These are phyloP conservation scores for Nakazawaea molendinolei DNA, from an alignment of 805 yeast genomes.

Conservation along the genomic window DNA sequence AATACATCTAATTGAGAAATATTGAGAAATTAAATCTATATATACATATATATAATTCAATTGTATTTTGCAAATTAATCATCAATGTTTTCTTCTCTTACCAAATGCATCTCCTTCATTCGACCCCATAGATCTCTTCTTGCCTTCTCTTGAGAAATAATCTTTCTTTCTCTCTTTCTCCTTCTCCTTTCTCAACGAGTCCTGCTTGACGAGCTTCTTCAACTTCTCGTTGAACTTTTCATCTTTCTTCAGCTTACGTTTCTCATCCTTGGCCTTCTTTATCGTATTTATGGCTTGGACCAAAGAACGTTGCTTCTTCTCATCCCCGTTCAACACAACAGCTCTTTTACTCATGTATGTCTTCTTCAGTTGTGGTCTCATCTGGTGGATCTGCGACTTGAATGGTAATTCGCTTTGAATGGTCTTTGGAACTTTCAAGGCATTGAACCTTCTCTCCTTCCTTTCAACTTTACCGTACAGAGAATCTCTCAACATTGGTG, in stretches of 20 bases:
- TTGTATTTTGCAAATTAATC: not conserved
- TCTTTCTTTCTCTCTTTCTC: slow-evolving; percentile 85
- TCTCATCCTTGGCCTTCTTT: slow-evolving; percentile 77
- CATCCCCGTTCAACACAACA: slow-evolving; percentile 86
- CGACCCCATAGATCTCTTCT: slow-evolving; percentile 43
- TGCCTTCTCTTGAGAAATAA: slow-evolving; percentile 66
- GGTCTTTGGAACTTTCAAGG: slow-evolving; percentile 78
- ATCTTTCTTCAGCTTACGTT: slow-evolving; percentile 64
- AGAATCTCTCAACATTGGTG: slow-evolving; percentile 50
- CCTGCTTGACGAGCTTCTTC: slow-evolving; percentile 69
- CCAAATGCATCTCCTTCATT: slow-evolving; percentile 24
- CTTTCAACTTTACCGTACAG: slow-evolving; percentile 72
- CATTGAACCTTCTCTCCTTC: slow-evolving; percentile 75
- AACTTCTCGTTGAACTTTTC: slow-evolving; percentile 71
- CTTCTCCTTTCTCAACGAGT: slow-evolving; percentile 63
- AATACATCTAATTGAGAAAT: slow-evolving; percentile 61
- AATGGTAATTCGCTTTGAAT: slow-evolving; percentile 79
- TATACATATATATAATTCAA: not conserved
- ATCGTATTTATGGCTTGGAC: slow-evolving; percentile 83
- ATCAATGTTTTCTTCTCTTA: slow-evolving; percentile 13
- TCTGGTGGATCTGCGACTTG: slow-evolving; percentile 80
- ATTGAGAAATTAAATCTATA: not conserved
- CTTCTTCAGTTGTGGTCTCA: slow-evolving; percentile 81
- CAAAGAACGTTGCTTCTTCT: slow-evolving; percentile 85
- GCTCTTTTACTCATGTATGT: slow-evolving; percentile 87